phyloP scores from a whole-genome alignment of 192 early-diverging fungal genomes.

The Backusella tuberculispora region DNA sequence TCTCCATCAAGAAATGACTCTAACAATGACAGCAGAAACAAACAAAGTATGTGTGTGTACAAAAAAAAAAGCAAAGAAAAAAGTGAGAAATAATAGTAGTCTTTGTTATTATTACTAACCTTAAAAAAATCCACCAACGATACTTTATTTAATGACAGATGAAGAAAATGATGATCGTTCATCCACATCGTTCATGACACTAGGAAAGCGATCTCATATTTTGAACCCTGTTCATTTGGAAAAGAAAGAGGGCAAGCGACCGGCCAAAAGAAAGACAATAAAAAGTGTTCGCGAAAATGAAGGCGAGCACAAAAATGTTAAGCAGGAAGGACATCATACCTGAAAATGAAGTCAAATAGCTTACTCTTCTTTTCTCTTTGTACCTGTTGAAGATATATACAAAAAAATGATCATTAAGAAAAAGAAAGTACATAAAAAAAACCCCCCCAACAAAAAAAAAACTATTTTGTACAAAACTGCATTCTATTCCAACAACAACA shows the following conservation, averaged over 20 bases:
- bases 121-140: not conserved
- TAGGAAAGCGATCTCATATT: slow-evolving; percentile 28
- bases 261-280: not conserved
- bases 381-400: not conserved
- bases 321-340: not conserved
- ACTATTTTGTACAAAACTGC: slow-evolving; percentile 3
- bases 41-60: not conserved
- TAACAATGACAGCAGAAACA: not conserved
- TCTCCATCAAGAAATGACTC: not conserved
- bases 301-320: not conserved
- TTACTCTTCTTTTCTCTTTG: not conserved
- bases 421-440: not conserved
- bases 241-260: slow-evolving; percentile 1
- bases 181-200: slow-evolving; percentile 13
- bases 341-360: not conserved
- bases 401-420: not conserved
- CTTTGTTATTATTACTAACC: not conserved
- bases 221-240: slow-evolving; percentile 12
- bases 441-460: not conserved
- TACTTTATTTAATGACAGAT: not conserved
- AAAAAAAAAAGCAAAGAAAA: too few species aligned
- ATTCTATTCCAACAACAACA: slow-evolving; percentile 3
- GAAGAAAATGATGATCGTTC: not conserved
- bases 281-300: not conserved
- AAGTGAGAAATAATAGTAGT: not conserved